Evolutionary conservation across 768 basidiomycete species (phyloP), one percentile per base, ranked within the genome.

Genomic region (Boletus reticulatus): DNA sequence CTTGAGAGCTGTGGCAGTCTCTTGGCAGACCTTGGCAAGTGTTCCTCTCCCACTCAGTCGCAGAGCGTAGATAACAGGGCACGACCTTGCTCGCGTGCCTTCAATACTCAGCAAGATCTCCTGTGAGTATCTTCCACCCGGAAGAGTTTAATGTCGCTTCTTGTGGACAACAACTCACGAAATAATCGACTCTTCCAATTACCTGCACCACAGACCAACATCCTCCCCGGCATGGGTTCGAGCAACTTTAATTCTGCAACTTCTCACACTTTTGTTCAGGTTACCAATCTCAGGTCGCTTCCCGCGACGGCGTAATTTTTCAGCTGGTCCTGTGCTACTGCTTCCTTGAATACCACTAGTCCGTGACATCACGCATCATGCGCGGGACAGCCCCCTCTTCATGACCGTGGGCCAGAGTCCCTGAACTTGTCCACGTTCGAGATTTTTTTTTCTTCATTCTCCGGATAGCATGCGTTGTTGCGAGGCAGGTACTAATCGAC

Each of bases 191-290:
- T 32, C 5, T 55, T 52, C 48, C 53, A 60, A 55, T 27, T 50
- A 48, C 43, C 59, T 56, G 31, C 44, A 43, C 49, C n/a, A 6
- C 58, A 43, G 38, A 31, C 12, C 19, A 44, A 22, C 43, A 38
- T 43, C 50, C 41, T 22, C 29, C 41, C 43, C 53, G 24, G 37
- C 41, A 38, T 19, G 37, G 13, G 39, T 48, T 60, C 32, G 36
- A 48, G 7, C 36, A 41, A 20, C 39, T 13, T 38, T 34, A 42
- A n/a, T 13, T 14, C 22, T 12, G 10, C n/a, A 42, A n/a, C 12
- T 55, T 66, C 65, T 57, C 65, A 66, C 57, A 56, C 57, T 51
- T 51, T 60, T 43, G 50, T 66, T 58, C 58, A 56, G 29, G 36
- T 56, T 66, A 9, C 58, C 64, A 49, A 52, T 56, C 52, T 45